Evolutionary conservation across 495 filamentous ascomycete species (phyloP).

Genomic region (Neurospora hispaniola): DNA sequence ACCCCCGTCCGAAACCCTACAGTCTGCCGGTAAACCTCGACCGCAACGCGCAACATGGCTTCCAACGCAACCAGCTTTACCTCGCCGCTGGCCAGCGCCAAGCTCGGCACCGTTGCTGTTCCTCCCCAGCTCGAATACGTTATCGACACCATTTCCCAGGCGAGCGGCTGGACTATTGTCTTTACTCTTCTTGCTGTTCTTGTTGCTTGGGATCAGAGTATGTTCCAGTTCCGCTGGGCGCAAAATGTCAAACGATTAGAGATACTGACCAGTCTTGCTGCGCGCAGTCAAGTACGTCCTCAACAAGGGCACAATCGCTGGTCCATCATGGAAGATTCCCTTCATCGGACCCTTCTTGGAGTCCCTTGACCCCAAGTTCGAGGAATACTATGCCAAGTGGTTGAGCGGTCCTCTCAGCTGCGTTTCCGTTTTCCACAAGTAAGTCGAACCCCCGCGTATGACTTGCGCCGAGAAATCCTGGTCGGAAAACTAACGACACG

Average conservation of each 20-base stretch:
- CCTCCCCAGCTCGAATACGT: slow-evolving; percentile 34
- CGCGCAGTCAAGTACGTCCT: slow-evolving; percentile 68
- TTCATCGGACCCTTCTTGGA: slow-evolving; percentile 95
- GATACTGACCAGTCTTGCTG: slow-evolving; percentile 3
- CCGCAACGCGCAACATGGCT: slow-evolving; percentile 40
- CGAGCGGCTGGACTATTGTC: slow-evolving; percentile 52
- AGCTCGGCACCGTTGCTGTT: slow-evolving; percentile 34
- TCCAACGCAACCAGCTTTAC: slow-evolving; percentile 58
- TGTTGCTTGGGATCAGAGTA: slow-evolving; percentile 80
- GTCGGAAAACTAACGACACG: background rate
- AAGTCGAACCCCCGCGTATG: slow-evolving; percentile 22
- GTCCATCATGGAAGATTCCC: slow-evolving; percentile 74
- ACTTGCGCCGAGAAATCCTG: background rate
- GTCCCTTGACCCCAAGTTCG: slow-evolving; percentile 85
- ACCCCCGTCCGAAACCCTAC: background rate
- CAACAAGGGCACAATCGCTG: slow-evolving; percentile 77
- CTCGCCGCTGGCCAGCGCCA: slow-evolving; percentile 65
- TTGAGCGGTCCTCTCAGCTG: slow-evolving; percentile 82
- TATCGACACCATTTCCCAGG: slow-evolving; percentile 35
- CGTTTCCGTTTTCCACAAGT: slow-evolving; percentile 99
- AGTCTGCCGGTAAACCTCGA: background rate
- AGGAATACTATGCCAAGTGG: slow-evolving; percentile 88
- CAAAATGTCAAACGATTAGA: background rate
- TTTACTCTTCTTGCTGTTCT: slow-evolving; percentile 56
- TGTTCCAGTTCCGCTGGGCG: slow-evolving; percentile 18